Conservation (phyloP, 164 flowering plant species). For the Brasenia schreberi region DNA sequence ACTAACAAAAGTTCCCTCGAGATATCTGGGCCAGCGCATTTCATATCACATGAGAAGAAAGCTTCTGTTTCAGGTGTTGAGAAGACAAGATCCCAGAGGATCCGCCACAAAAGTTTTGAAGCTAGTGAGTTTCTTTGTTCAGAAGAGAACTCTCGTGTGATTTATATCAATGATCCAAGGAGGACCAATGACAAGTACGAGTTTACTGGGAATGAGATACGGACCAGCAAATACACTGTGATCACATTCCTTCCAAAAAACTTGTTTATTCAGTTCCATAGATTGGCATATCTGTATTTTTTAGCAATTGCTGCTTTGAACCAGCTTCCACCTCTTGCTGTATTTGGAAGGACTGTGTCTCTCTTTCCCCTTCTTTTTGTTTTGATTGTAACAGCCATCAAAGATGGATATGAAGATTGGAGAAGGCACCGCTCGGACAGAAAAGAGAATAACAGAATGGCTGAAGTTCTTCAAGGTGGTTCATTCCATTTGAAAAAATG, state of each 20-base stretch:
- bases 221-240: constrained; percentile 76
- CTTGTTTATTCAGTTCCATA: constrained; percentile 82
- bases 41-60: not conserved
- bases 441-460: constrained; percentile 73
- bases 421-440: constrained; percentile 81
- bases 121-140: constrained; percentile 33
- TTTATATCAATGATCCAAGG: constrained; percentile 65
- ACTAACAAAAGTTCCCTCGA: constrained; percentile 17
- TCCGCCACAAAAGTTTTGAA: constrained; percentile 39
- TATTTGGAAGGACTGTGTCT: constrained; percentile 88
- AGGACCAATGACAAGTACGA: constrained; percentile 74
- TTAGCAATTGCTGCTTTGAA: constrained; percentile 85
- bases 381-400: constrained; percentile 77
- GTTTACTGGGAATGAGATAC: constrained; percentile 79
- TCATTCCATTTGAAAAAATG: constrained; percentile 41
- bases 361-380: constrained; percentile 88
- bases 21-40: constrained; percentile 19
- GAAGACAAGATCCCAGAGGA: constrained; percentile 32
- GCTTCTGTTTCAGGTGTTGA: constrained; percentile 26
- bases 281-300: constrained; percentile 85
- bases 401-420: constrained; percentile 98
- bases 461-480: constrained; percentile 47
- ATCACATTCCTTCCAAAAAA: constrained; percentile 84
- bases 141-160: constrained; percentile 45
- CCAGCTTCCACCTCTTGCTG: constrained; percentile 96